These are phyloP conservation scores for Kwoniella mangroviensis DNA, from an alignment of 768 basidiomycete genomes.

Conservation along the genomic window DNA sequence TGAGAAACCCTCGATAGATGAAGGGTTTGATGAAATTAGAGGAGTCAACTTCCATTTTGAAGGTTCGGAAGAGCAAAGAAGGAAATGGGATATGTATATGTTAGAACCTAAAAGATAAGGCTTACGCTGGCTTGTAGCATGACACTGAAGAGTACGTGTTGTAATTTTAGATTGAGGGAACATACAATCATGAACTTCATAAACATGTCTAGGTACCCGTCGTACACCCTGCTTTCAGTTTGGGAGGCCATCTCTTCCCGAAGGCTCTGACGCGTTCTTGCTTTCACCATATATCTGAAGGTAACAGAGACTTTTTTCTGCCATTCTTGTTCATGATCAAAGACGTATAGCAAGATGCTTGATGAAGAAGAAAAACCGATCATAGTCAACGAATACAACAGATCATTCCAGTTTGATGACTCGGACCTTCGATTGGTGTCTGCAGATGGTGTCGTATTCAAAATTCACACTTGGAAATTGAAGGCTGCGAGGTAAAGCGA, in stretches of 20 bases:
- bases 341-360: neutral
- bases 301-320: too few species aligned
- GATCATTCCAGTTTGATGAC: slow-evolving; percentile 4
- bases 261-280: too few species aligned
- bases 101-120: slow-evolving; percentile 35
- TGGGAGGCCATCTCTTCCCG: too few species aligned
- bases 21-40: slow-evolving; percentile 79
- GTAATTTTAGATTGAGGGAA: neutral
- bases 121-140: neutral
- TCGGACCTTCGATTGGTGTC: slow-evolving; percentile 13
- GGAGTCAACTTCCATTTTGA: slow-evolving; percentile 80
- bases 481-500: slow-evolving; percentile 1
- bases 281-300: too few species aligned
- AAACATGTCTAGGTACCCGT: neutral
- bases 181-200: neutral
- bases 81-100: slow-evolving; percentile 82
- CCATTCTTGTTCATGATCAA: too few species aligned
- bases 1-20: slow-evolving; percentile 69
- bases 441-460: slow-evolving; percentile 13
- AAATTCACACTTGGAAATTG: slow-evolving; percentile 17
- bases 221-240: too few species aligned
- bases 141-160: neutral
- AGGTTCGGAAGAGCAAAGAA: slow-evolving; percentile 72
- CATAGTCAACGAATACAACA: neutral
- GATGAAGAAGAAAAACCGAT: too few species aligned